phyloP scores from a whole-genome alignment of 1,284 basidiomycete species.

The Trichosporon sp. region DNA sequence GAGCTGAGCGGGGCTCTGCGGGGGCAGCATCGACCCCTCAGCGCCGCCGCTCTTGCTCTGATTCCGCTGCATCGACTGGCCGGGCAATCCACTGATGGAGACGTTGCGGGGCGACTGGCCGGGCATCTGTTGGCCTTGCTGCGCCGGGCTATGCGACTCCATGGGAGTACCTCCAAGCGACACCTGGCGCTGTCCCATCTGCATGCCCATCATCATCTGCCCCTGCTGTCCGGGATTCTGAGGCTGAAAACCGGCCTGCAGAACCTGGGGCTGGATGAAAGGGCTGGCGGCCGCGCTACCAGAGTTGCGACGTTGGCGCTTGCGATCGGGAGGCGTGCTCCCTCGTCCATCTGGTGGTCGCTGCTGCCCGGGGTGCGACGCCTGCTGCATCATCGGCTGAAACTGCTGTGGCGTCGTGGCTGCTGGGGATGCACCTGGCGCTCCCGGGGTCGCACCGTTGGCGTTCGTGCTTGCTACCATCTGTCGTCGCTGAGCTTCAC shows the following conservation, averaged over 20 bases:
- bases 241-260: slow-evolving; percentile 30
- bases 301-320: slow-evolving; percentile 48
- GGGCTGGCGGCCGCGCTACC: slow-evolving; percentile 44
- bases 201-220: slow-evolving; percentile 28
- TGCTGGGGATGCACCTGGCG: slow-evolving; percentile 25
- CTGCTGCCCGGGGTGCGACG: slow-evolving; percentile 32
- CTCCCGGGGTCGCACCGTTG: slow-evolving; percentile 21
- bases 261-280: slow-evolving; percentile 37
- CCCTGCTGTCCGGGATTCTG: slow-evolving; percentile 26
- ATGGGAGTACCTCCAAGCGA: slow-evolving; percentile 25
- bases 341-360: slow-evolving; percentile 24
- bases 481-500: slow-evolving; percentile 25
- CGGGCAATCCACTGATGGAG: slow-evolving; percentile 29
- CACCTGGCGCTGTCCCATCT: slow-evolving; percentile 23
- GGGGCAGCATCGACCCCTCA: slow-evolving; percentile 49
- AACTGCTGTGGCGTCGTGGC: slow-evolving; percentile 29
- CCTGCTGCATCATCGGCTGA: slow-evolving; percentile 31
- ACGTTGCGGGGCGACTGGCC: slow-evolving; percentile 29
- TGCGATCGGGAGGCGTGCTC: slow-evolving; percentile 48
- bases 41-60: slow-evolving; percentile 41
- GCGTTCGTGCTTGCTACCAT: slow-evolving; percentile 22
- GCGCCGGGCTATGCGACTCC: slow-evolving; percentile 30
- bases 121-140: slow-evolving; percentile 15
- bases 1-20: slow-evolving; percentile 45
- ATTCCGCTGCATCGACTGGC: slow-evolving; percentile 43